Conservation (phyloP, 2,329 filamentous ascomycete species). For the Neobulgaria alba region DNA sequence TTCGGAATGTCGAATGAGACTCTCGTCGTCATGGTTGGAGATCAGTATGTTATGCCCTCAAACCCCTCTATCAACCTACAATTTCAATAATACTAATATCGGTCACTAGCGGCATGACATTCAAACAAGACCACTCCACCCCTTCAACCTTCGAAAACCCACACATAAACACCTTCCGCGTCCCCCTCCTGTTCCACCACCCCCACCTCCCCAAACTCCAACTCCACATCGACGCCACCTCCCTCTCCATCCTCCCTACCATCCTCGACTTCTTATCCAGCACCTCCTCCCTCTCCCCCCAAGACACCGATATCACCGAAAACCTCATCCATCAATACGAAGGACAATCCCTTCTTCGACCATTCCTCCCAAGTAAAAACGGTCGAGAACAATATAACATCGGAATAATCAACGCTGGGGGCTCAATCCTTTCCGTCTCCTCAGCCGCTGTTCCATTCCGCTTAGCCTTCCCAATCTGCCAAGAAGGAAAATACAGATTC, state of each 20-base stretch:
- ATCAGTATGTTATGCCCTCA: no score
- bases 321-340: slow-evolving; percentile 37
- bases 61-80: no score
- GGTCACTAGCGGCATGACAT: not conserved
- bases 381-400: slow-evolving; percentile 27
- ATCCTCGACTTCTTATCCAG: not conserved
- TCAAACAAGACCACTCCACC: not conserved
- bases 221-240: slow-evolving; percentile 32
- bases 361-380: slow-evolving; percentile 29
- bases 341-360: slow-evolving; percentile 38
- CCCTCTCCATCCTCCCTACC: slow-evolving; percentile 30
- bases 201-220: slow-evolving; percentile 35
- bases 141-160: slow-evolving; percentile 24
- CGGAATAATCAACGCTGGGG: slow-evolving; percentile 24
- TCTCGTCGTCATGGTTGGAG: slow-evolving; percentile 38
- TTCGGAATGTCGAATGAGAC: slow-evolving; percentile 36
- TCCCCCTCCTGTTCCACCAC: slow-evolving; percentile 37
- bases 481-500: slow-evolving; percentile 27
- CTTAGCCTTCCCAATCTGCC: slow-evolving; percentile 23
- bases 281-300: slow-evolving; percentile 30
- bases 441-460: slow-evolving; percentile 19
- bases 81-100: no score
- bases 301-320: slow-evolving; percentile 28
- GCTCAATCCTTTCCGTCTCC: slow-evolving; percentile 19
- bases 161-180: slow-evolving; percentile 36